Base-by-base conservation (phyloP, 495 filamentous ascomycete genomes). In the Penicillium bialowiezense region DNA sequence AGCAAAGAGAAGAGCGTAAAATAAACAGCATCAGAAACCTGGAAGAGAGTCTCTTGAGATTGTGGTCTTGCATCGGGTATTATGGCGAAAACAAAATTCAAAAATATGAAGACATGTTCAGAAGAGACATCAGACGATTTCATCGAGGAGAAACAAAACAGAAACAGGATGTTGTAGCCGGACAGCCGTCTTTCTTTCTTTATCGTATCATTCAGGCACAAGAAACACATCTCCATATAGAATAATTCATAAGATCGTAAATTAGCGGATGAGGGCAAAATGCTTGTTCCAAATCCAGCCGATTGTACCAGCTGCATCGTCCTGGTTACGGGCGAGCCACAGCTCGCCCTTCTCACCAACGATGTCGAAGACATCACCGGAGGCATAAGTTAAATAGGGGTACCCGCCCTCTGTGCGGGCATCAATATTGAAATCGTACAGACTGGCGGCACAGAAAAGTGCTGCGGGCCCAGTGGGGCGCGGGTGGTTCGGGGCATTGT, bases 241-340 rank as follows among this genome's bases (percentile, higher is more conserved):
- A 35, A 10, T 18, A 7, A 5, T 39, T 48, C 43, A 10, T 21
- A 14, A 18, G 3, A 24, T 21, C 10, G 24, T 28, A 12, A 17
- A 7, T 48, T 39, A 15, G 24, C 24, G 17, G 17, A 48, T 14
- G 20, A 13, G 26, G 17, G 34, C 45, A 40, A 98, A 97, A 70
- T 98, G 93, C 63, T 96, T 95, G 58, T 88, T 93, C 93, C 93
- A 98, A 52, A 98, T 95, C 93, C 93, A 98, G 34, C 93, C 93
- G n/a, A 97, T 81, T 52, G 82, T 74, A 18, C 81, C 76, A 14
- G 70, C 73, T 3, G 79, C 71, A 67, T 98, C 95, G 63, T 98
- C 93, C 67, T 98, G 93, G 61, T 98, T 98, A 62, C 86, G 88
- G 6, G 93, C 93, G 24, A 98, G 84, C 95, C 93, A 98, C 13